Evolutionary conservation across 352 stramenopile species (phyloP), one percentile per base, ranked within the genome.

Genomic region (Pythium rishiriense): DNA sequence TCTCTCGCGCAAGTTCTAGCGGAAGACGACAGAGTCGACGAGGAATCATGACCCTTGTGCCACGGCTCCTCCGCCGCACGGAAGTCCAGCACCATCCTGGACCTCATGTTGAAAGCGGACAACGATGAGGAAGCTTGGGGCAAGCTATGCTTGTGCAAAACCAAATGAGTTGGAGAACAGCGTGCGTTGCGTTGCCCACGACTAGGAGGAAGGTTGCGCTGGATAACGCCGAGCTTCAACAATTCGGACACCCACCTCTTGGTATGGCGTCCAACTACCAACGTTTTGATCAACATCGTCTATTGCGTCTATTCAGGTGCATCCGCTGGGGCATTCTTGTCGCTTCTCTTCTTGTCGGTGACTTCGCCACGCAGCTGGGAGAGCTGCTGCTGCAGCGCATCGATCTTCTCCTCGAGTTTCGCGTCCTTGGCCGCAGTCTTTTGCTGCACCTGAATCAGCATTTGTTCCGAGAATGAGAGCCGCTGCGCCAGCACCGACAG

Each of bases 391-490:
- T 87, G 72, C 29, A 90, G 72, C 28, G 74, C 54, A 21, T 62
- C 58, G 12, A 88, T 58, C 53, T 60, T 79, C 9, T 49, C 60
- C 22, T 86, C 73, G 8, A 81, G 58, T 24, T 73, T 50, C 19
- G 45, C 54, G 59, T 79, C 66, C 25, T 75, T 81, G 2, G 70
- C 57, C 1, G 84, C 59, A 31, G 84, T 71, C 43, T 78, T 81
- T 56, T 91, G 76, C 46, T 90, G 76, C 51, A 92, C 67, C 24
- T 85, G 76, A 19, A 85, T 69, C 5, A 91, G 71, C 31, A 75
- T 73, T 37, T 87, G 82, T 65, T 94, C 85, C 14, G 85, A 86
- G 45, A 83, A 79, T 24, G 73, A 57, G 6, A 94, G 62, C 7
- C 83, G 73, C 54, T 90, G 74, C 4, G 77, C 78, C 15, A 94